A percentile compares a stretch with the other conserved stretches of the same genome.
These are phyloP conservation scores for Carex kokanica DNA, from an alignment of 176 grass and related monocot genomes.

Conservation along the genomic window DNA sequence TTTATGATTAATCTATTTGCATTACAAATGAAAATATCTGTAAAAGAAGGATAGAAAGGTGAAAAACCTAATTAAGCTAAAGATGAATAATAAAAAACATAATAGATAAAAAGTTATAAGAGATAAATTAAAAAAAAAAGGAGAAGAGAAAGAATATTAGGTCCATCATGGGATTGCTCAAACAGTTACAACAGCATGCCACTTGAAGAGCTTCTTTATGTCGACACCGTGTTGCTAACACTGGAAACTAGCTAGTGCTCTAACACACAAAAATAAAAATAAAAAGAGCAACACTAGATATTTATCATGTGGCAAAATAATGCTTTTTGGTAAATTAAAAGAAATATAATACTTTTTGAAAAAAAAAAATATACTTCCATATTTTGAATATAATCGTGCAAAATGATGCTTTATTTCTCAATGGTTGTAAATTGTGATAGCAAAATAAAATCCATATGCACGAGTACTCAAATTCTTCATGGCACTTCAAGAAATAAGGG, in stretches of 20 bases:
- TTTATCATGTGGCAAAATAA: not conserved
- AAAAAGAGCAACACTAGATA: not conserved
- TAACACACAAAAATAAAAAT: not conserved
- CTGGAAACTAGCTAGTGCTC: not conserved
- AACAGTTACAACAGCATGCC: conserved; percentile 15
- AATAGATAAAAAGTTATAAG: not conserved
- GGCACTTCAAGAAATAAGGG: too few relatives aligned
- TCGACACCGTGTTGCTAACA: conserved; percentile 20
- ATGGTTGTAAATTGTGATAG: too few relatives aligned
- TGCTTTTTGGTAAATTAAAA: too few relatives aligned
- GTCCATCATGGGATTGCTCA: not conserved
- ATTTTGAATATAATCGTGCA: too few relatives aligned
- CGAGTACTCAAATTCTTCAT: too few relatives aligned
- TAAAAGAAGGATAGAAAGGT: not conserved
- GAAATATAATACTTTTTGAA: too few relatives aligned
- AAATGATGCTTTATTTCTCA: too few relatives aligned
- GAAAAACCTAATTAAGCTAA: not conserved
- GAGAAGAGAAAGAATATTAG: not conserved
- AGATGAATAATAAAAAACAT: not conserved
- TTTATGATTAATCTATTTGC: not conserved
- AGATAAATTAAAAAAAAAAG: not conserved
- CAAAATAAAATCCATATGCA: too few relatives aligned
- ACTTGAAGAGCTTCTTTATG: conserved; percentile 1
- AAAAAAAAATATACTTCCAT: too few relatives aligned
- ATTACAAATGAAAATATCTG: not conserved